Conservation (phyloP, 257 asterid genomes). For the Capsicum baccatum region DNA sequence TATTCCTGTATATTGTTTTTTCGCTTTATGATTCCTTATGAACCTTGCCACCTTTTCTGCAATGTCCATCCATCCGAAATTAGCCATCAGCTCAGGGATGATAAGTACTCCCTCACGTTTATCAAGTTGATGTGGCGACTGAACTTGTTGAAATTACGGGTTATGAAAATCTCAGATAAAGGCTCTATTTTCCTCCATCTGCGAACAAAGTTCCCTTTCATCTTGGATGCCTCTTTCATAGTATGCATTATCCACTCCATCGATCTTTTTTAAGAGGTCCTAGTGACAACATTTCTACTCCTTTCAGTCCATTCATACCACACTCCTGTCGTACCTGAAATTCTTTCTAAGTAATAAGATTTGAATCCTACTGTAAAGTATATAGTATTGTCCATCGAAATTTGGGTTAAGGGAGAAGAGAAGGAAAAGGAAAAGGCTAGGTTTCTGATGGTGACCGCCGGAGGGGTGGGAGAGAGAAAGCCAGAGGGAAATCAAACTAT, state of each 20-base stretch:
- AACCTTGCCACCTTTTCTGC: neutral
- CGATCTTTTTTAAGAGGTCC: too few relatives aligned
- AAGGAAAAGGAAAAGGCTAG: neutral
- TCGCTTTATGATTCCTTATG: too few relatives aligned
- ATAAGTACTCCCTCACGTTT: neutral
- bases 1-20: neutral
- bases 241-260: too few relatives aligned
- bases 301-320: too few relatives aligned
- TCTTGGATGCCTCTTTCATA: neutral
- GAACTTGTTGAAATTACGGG: rapidly evolving
- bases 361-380: too few relatives aligned
- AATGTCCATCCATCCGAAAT: neutral
- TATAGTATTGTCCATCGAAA: too few relatives aligned
- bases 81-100: neutral
- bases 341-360: too few relatives aligned
- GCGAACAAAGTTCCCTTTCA: neutral
- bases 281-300: too few relatives aligned
- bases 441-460: neutral
- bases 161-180: neutral
- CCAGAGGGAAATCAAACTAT: neutral
- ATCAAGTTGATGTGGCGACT: neutral
- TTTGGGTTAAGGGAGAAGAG: neutral
- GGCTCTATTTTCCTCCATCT: rapidly evolving
- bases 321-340: too few relatives aligned
- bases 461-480: neutral